Conservation (phyloP, 1,284 basidiomycete species). For the Neolentinus lepideus region DNA sequence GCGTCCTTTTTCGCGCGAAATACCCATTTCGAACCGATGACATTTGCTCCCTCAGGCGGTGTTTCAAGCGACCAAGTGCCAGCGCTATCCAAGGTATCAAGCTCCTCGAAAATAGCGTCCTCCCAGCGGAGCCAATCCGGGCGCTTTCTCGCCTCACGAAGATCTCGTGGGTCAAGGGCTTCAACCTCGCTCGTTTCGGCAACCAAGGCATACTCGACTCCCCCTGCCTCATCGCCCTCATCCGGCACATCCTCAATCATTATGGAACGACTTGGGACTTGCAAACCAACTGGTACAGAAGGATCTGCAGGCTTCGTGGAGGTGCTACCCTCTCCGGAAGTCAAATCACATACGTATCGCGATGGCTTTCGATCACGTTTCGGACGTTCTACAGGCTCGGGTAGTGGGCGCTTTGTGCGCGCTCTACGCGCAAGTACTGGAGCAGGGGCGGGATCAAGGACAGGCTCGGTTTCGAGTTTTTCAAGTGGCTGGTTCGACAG, state of each 20-base stretch:
- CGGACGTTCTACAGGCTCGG: too few relatives aligned
- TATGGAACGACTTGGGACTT: background rate
- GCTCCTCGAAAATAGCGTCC: constrained; percentile 21
- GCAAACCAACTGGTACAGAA: background rate
- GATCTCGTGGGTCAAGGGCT: constrained; percentile 10
- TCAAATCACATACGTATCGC: too few relatives aligned
- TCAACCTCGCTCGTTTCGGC: constrained; percentile 10
- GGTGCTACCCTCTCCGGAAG: too few relatives aligned
- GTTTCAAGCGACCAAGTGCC: constrained; percentile 18
- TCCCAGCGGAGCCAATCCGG: constrained; percentile 18
- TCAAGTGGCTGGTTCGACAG: too few relatives aligned
- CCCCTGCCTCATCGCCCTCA: too few relatives aligned
- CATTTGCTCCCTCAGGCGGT: constrained; percentile 13
- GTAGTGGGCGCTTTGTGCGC: too few relatives aligned
- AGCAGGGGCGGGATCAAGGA: too few relatives aligned
- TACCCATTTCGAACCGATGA: constrained; percentile 23
- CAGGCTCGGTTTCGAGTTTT: too few relatives aligned
- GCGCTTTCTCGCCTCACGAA: constrained; percentile 13
- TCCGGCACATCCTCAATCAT: constrained; percentile 8
- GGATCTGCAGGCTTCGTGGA: too few relatives aligned
- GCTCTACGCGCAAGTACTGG: too few relatives aligned
- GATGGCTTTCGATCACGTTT: too few relatives aligned
- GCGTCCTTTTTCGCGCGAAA: constrained; percentile 25
- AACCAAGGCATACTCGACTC: too few relatives aligned
- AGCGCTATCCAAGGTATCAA: constrained; percentile 13